A percentile compares a stretch with the other conserved stretches of the same genome.
phyloP scores from a whole-genome alignment of 306 rosid genomes.

The Acacia crassicarpa region DNA sequence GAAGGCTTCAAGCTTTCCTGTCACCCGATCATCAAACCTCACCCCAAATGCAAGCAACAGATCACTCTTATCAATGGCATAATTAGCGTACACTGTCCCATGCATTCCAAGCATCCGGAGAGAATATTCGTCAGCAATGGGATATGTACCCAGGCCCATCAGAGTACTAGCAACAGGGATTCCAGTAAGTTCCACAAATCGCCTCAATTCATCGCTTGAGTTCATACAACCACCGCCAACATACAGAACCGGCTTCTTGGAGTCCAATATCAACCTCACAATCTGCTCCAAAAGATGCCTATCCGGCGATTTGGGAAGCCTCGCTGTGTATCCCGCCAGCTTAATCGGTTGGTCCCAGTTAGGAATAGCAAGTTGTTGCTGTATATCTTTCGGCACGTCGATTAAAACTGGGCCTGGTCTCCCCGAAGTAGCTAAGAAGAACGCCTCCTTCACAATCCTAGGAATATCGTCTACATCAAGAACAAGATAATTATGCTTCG shows the following conservation, averaged over 20 bases:
- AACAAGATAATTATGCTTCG: constrained; percentile 84
- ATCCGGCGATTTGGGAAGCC: constrained; percentile 57
- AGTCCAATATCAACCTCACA: constrained; percentile 61
- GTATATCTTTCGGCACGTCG: constrained; percentile 83
- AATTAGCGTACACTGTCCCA: constrained; percentile 88
- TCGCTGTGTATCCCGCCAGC: constrained; percentile 64
- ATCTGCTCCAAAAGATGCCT: constrained; percentile 56
- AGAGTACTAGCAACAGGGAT: constrained; percentile 87
- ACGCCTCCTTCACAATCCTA: constrained; percentile 72
- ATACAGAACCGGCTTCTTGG: constrained; percentile 77
- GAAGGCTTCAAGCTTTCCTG: constrained; percentile 86
- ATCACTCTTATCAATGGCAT: constrained; percentile 75
- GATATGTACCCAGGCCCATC: constrained; percentile 84
- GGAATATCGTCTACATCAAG: constrained; percentile 86
- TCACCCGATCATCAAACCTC: constrained; percentile 88
- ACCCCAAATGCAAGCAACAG: constrained; percentile 89
- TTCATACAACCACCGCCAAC: constrained; percentile 91
- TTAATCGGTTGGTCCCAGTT: constrained; percentile 65
- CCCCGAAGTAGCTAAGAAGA: constrained; percentile 73
- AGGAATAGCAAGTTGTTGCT: constrained; percentile 78
- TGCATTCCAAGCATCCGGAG: constrained; percentile 94
- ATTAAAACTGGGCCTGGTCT: constrained; percentile 86
- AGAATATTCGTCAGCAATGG: constrained; percentile 50
- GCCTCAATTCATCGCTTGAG: constrained; percentile 63
- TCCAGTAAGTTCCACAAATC: constrained; percentile 65